These are phyloP conservation scores for Dentipellis sp. DNA, from an alignment of 768 basidiomycete species.

Conservation along the genomic window DNA sequence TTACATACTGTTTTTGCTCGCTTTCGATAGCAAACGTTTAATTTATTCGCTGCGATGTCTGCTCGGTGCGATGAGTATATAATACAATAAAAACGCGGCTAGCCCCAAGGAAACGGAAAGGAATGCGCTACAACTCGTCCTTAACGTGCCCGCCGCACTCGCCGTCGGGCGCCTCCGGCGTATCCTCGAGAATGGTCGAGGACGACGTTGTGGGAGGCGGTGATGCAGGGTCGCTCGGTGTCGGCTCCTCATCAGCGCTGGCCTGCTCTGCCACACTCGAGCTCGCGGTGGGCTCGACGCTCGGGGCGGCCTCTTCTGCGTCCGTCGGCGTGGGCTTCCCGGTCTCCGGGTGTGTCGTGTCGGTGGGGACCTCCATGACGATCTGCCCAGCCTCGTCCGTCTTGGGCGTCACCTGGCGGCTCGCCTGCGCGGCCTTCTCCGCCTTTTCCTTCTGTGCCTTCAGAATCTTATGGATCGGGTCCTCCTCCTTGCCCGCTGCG, in stretches of 20 bases:
- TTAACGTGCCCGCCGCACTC: background rate
- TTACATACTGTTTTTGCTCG: constrained; percentile 1
- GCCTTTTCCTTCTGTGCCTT: constrained; percentile 19
- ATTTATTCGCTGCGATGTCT: constrained; percentile 2
- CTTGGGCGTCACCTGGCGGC: constrained; percentile 13
- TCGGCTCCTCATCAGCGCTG: background rate
- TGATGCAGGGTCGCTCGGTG: background rate
- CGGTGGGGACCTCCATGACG: constrained; percentile 13
- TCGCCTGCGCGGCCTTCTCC: constrained; percentile 11
- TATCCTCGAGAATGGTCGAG: too few species aligned
- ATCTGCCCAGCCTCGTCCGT: constrained; percentile 18
- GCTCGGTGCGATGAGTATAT: background rate
- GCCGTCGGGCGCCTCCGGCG: background rate
- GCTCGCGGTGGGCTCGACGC: background rate
- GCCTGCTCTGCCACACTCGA: too few species aligned
- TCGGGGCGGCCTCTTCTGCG: background rate
- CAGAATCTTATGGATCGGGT: constrained; percentile 18
- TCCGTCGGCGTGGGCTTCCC: constrained; percentile 1
- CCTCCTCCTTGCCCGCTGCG: constrained; percentile 16
- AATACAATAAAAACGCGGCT: background rate
- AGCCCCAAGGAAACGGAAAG: background rate
- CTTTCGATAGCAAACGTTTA: constrained; percentile 10
- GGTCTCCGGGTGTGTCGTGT: constrained; percentile 3
- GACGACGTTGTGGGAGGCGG: too few species aligned
- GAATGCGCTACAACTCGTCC: constrained; percentile 9